These are phyloP conservation scores for Microascus cirrosus DNA, from an alignment of 2,329 filamentous ascomycete species.

Conservation along the genomic window DNA sequence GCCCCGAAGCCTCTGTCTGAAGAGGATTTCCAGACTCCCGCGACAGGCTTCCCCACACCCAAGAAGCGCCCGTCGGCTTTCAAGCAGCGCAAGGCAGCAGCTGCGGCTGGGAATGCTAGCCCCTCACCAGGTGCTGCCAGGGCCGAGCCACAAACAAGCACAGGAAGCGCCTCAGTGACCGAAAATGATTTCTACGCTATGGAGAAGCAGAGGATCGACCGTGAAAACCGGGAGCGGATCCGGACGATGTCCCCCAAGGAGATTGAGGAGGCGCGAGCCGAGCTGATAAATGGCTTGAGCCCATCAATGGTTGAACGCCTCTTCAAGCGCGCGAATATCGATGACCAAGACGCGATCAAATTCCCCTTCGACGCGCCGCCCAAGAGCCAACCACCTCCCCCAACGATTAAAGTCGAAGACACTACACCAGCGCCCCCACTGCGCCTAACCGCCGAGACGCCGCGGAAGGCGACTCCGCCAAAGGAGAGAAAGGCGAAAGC, in stretches of 20 bases:
- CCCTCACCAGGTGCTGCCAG: constrained; percentile 7
- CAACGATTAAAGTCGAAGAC: constrained; percentile 23
- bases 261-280: constrained; percentile 68
- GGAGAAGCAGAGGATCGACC: constrained; percentile 55
- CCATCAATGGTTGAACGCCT: constrained; percentile 67
- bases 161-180: constrained; percentile 6
- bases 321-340: constrained; percentile 64
- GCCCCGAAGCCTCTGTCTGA: constrained; percentile 52
- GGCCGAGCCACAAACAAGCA: neutral
- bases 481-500: constrained; percentile 7
- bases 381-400: constrained; percentile 7
- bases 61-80: constrained; percentile 73
- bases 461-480: constrained; percentile 9
- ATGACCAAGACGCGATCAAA: constrained; percentile 42
- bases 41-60: constrained; percentile 77
- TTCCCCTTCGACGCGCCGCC: constrained; percentile 19
- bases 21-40: constrained; percentile 34
- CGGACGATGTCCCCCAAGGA: constrained; percentile 71
- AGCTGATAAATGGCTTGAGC: constrained; percentile 69
- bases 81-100: constrained; percentile 48
- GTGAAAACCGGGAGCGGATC: constrained; percentile 67
- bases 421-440: constrained; percentile 1
- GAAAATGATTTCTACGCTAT: constrained; percentile 9
- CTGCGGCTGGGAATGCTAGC: constrained; percentile 14
- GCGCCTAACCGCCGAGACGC: constrained; percentile 1